Evolutionary conservation across 1,139 yeast genomes (phyloP).

Genomic region (Tardiomyces depauwii): DNA sequence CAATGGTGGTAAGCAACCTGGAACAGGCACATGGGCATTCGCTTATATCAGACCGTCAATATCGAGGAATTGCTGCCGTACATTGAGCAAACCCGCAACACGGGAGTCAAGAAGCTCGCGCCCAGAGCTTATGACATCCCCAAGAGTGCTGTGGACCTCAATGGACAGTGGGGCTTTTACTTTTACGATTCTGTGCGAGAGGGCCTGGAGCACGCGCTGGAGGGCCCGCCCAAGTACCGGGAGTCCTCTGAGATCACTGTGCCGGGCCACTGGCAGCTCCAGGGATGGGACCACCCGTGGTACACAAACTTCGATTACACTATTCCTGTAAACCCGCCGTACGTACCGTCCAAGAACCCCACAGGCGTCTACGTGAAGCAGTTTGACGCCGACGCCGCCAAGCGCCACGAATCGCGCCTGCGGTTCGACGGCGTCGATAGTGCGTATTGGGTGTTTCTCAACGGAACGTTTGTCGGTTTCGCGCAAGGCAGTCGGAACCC

Average conservation of each 20-base stretch:
- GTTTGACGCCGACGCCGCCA: constrained; percentile 11
- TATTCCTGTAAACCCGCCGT: constrained; percentile 27
- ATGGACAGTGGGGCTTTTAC: constrained; percentile 26
- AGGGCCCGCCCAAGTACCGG: constrained; percentile 5
- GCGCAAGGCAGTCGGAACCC: constrained; percentile 27
- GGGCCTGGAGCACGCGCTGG: constrained; percentile 16
- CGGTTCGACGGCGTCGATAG: constrained; percentile 29
- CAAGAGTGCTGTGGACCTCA: constrained; percentile 10
- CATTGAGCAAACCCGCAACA: too few species aligned
- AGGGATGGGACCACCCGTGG: constrained; percentile 26
- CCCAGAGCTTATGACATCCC: constrained; percentile 8
- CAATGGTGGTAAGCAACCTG: too few species aligned
- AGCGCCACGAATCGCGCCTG: constrained; percentile 10
- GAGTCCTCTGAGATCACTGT: constrained; percentile 17
- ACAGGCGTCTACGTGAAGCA: constrained; percentile 24
- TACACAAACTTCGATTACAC: constrained; percentile 27
- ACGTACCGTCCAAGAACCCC: constrained; percentile 21
- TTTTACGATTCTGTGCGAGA: constrained; percentile 19
- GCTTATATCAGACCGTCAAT: too few species aligned
- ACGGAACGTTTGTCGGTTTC: constrained; percentile 23
- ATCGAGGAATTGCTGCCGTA: too few species aligned
- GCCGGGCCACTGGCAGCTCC: constrained; percentile 31
- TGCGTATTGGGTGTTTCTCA: constrained; percentile 25
- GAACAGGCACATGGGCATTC: too few species aligned
- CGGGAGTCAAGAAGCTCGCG: too few species aligned